Percentiles rank a stretch among this genome's conserved stretches.
phyloP scores from a whole-genome alignment of 2,329 filamentous ascomycete species.

The Simplicillium sp. region DNA sequence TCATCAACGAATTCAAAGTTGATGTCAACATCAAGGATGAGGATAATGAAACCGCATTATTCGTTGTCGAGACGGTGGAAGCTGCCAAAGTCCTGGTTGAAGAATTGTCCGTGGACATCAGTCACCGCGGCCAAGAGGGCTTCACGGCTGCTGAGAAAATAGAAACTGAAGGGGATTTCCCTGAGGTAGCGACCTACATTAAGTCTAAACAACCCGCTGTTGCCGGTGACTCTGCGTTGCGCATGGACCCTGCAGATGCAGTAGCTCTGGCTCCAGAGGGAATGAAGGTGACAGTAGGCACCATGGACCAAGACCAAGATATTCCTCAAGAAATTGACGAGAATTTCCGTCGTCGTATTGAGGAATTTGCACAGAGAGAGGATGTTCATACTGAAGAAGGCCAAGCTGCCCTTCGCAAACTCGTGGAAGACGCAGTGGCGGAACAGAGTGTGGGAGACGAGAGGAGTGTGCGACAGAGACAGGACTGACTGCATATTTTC shows the following conservation, averaged over 20 bases:
- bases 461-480: slow-evolving; percentile 54
- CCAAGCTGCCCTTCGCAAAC: slow-evolving; percentile 65
- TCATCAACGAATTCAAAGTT: slow-evolving; percentile 69
- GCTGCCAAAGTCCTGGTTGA: slow-evolving; percentile 74
- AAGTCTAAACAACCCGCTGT: slow-evolving; percentile 8
- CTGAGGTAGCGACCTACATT: slow-evolving; percentile 66
- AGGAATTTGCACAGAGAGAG: slow-evolving; percentile 73
- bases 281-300: slow-evolving; percentile 67
- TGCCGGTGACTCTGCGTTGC: not conserved
- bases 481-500: slow-evolving; percentile 37
- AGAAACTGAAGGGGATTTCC: slow-evolving; percentile 66
- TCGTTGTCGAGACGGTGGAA: slow-evolving; percentile 75
- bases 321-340: slow-evolving; percentile 61
- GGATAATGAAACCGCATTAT: slow-evolving; percentile 89
- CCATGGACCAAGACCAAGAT: slow-evolving; percentile 54
- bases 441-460: slow-evolving; percentile 55
- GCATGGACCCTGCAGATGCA: slow-evolving; percentile 12
- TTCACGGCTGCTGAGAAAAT: slow-evolving; percentile 76
- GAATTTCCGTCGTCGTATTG: slow-evolving; percentile 77
- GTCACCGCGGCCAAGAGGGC: slow-evolving; percentile 61
- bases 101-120: slow-evolving; percentile 64
- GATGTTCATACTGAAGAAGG: slow-evolving; percentile 77
- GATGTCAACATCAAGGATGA: slow-evolving; percentile 78
- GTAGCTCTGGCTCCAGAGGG: slow-evolving; percentile 65
- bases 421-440: slow-evolving; percentile 72